phyloP scores from a whole-genome alignment of 192 early-diverging fungal genomes.

The Pilaira anomala region DNA sequence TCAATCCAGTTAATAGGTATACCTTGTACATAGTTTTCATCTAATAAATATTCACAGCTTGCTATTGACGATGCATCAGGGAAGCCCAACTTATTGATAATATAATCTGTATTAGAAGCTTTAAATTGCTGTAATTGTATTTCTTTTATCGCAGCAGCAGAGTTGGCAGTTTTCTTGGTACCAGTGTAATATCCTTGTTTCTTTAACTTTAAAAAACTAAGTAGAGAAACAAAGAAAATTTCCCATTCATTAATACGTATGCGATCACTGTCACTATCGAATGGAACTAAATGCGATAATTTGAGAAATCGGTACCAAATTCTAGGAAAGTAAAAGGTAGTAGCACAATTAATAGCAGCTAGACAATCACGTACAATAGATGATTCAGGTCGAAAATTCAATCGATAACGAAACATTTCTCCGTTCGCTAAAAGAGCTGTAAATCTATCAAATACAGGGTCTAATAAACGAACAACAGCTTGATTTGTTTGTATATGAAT shows the following conservation, averaged over 20 bases:
- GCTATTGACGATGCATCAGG: background rate
- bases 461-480: background rate
- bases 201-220: background rate
- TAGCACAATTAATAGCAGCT: slow-evolving; percentile 16
- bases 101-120: background rate
- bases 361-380: slow-evolving; percentile 8
- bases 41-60: background rate
- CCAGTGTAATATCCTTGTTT: background rate
- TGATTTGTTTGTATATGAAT: background rate
- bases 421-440: background rate
- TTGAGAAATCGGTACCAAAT: slow-evolving; percentile 8
- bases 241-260: slow-evolving; percentile 8
- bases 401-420: background rate
- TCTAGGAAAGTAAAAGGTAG: background rate
- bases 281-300: background rate
- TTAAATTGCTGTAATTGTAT: too few relatives aligned
- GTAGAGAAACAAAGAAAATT: background rate
- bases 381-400: background rate
- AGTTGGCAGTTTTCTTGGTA: too few relatives aligned
- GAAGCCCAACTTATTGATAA: background rate
- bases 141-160: too few relatives aligned
- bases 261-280: too few relatives aligned
- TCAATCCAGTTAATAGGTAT: background rate
- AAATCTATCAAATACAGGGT: slow-evolving; percentile 3
- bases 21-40: background rate